These are phyloP conservation scores for Sarcodon sp. DNA, from an alignment of 768 basidiomycete species.

Conservation along the genomic window DNA sequence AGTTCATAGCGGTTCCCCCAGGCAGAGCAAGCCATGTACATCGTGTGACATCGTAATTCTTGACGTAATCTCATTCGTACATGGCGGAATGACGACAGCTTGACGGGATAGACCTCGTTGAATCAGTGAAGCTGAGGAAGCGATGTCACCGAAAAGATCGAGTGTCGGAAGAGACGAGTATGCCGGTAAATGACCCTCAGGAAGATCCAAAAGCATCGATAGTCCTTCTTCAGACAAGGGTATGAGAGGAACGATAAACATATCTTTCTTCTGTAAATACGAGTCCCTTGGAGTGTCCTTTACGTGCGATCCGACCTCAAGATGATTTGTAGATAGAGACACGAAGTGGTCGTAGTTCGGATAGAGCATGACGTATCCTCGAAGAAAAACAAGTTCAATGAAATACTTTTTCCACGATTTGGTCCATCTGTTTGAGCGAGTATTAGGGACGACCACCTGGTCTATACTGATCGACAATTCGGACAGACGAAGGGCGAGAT, in stretches of 20 bases:
- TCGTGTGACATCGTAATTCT: no score
- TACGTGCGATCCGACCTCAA: constrained; percentile 78
- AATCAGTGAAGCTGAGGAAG: constrained; percentile 19
- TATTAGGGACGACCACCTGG: constrained; percentile 47
- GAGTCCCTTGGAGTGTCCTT: constrained; percentile 33
- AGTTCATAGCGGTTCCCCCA: no score
- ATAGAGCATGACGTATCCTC: constrained; percentile 82
- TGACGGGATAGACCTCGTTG: constrained; percentile 15
- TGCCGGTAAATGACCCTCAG: constrained; percentile 34
- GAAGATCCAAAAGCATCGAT: constrained; percentile 44
- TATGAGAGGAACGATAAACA: constrained; percentile 68
- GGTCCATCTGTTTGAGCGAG: constrained; percentile 74
- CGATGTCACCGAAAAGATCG: constrained; percentile 31
- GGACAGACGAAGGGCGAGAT: constrained; percentile 62
- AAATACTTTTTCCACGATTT: constrained; percentile 85
- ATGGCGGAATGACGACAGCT: not conserved
- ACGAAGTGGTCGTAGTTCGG: constrained; percentile 64
- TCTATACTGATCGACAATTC: constrained; percentile 26
- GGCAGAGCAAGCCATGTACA: no score
- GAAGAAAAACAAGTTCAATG: constrained; percentile 73
- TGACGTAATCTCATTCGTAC: not conserved
- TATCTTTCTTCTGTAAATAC: constrained; percentile 39
- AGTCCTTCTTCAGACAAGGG: constrained; percentile 18
- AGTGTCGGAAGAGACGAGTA: constrained; percentile 51
- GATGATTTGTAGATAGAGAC: constrained; percentile 83